Conservation (phyloP, 2,329 filamentous ascomycete genomes). For the Sporothrix mexicana region DNA sequence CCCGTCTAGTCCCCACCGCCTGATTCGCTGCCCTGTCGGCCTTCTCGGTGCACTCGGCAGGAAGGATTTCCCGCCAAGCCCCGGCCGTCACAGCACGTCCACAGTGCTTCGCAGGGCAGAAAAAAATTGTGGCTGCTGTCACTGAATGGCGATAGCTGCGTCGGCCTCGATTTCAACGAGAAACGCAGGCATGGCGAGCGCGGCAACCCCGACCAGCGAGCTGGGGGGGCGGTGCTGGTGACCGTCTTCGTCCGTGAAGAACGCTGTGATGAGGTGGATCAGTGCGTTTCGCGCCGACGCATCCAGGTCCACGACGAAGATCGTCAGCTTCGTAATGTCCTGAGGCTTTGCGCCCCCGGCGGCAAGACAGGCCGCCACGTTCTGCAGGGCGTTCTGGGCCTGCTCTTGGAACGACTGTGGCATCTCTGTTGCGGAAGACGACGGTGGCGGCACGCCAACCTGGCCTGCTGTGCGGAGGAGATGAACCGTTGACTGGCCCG, state of each 20-base stretch:
- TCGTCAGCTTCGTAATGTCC: constrained; percentile 25
- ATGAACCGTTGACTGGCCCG: constrained; percentile 1
- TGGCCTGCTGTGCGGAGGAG: constrained; percentile 25
- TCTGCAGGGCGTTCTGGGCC: constrained; percentile 18
- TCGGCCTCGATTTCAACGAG: constrained; percentile 27
- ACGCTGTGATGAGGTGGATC: constrained; percentile 13
- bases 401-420: constrained; percentile 1
- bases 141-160: constrained; percentile 21
- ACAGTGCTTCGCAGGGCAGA: not conserved
- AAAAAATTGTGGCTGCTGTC: not conserved
- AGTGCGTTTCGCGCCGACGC: not conserved
- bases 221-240: constrained; percentile 23
- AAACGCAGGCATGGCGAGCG: constrained; percentile 24
- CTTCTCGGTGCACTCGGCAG: not conserved
- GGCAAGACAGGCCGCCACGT: constrained; percentile 18
- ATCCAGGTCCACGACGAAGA: constrained; percentile 21
- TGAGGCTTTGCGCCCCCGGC: constrained; percentile 17
- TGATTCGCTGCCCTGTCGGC: constrained; percentile 3
- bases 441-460: constrained; percentile 23
- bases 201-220: constrained; percentile 20
- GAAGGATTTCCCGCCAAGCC: constrained; percentile 1
- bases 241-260: constrained; percentile 23
- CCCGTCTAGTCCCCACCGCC: not conserved
- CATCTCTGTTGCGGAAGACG: not conserved
- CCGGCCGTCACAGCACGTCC: not conserved